Evolutionary conservation across 202 grass and related monocot species (phyloP).

Genomic region (Setaria italica): DNA sequence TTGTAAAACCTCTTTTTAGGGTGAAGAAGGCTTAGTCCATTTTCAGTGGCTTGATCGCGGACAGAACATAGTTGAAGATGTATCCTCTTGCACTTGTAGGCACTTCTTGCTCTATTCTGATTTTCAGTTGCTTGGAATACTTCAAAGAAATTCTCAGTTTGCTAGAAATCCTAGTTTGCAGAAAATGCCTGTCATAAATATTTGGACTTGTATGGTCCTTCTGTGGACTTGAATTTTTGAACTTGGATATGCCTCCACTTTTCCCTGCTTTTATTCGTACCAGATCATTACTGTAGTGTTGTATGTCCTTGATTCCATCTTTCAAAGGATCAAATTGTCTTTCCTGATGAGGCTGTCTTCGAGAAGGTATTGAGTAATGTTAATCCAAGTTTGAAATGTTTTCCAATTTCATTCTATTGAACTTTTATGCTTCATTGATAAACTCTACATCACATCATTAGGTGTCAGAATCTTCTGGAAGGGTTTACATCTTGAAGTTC

Average conservation of each 20-base stretch:
- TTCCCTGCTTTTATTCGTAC: conserved; percentile 46
- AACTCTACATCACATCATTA: conserved; percentile 55
- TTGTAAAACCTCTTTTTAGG: conserved; percentile 58
- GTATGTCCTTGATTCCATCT: conserved; percentile 60
- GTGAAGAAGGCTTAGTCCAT: conserved; percentile 96
- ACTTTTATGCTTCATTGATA: conserved; percentile 35
- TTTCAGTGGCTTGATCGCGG: conserved; percentile 96
- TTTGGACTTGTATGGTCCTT: conserved; percentile 1
- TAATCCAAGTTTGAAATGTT: conserved; percentile 25
- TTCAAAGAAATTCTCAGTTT: conserved; percentile 21
- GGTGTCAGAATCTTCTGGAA: conserved; percentile 82
- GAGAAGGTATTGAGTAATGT: conserved; percentile 76
- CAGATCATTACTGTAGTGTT: conserved; percentile 36
- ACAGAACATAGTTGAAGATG: conserved; percentile 85
- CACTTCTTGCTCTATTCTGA: conserved; percentile 8
- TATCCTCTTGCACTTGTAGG: conserved; percentile 59
- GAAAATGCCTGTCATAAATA: conserved; percentile 9
- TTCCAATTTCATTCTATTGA: conserved; percentile 7
- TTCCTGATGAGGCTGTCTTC: conserved; percentile 95
- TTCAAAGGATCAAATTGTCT: conserved; percentile 89
- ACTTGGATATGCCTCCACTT: conserved; percentile 21
- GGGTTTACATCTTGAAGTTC: conserved; percentile 98
- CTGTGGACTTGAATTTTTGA: conserved; percentile 32
- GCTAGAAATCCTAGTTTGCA: conserved; percentile 13
- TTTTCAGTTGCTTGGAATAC: conserved; percentile 1